A percentile compares a stretch with the other conserved stretches of the same genome.
These are phyloP conservation scores for Claviceps spartinae DNA, from an alignment of 2,329 filamentous ascomycete species.

Conservation along the genomic window DNA sequence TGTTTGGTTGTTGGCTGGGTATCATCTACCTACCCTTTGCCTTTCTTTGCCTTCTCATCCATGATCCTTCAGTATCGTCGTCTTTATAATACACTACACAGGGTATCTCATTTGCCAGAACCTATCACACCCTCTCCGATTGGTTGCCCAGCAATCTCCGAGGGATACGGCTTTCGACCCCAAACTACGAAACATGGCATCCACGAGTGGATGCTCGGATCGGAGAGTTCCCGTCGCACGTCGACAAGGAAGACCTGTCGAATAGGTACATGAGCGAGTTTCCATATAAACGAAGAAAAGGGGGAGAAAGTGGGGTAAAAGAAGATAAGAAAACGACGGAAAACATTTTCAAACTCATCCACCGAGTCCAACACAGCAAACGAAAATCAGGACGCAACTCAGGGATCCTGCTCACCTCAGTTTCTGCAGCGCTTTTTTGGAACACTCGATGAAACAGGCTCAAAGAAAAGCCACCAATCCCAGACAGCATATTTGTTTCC, in stretches of 20 bases:
- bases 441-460: constrained; percentile 27
- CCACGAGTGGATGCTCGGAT: constrained; percentile 35
- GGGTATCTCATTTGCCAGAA: too few relatives aligned
- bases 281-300: background rate
- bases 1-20: too few relatives aligned
- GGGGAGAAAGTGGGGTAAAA: background rate
- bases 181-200: constrained; percentile 35
- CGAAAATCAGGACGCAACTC: background rate
- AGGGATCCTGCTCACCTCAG: constrained; percentile 27
- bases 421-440: constrained; percentile 29
- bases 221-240: constrained; percentile 32
- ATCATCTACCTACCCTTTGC: too few relatives aligned
- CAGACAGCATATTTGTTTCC: constrained; percentile 29
- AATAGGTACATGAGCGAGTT: background rate
- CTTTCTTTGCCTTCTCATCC: too few relatives aligned
- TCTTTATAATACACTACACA: too few relatives aligned
- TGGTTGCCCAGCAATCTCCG: constrained; percentile 13
- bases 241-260: constrained; percentile 33
- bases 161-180: constrained; percentile 33
- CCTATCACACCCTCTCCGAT: background rate
- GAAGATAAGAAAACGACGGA: background rate
- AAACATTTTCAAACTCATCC: background rate
- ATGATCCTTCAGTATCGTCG: too few relatives aligned
- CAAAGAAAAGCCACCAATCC: constrained; percentile 31
- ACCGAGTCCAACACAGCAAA: background rate